Evolutionary conservation across 1,139 yeast genomes (phyloP), one percentile per base, ranked within the genome.

Genomic region (Torulaspora pretoriensis): DNA sequence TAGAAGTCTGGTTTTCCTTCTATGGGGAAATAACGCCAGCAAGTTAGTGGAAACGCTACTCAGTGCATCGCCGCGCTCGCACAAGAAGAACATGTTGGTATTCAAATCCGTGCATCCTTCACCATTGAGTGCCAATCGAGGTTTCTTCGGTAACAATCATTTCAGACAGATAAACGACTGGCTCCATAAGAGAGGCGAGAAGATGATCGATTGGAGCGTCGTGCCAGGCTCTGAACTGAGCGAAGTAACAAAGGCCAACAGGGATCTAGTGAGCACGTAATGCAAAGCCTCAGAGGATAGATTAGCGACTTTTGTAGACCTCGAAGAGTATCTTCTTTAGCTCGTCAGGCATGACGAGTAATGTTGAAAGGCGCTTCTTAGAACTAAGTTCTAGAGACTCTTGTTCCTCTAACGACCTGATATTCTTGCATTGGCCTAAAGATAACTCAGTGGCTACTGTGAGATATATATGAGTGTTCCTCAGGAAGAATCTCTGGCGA

Each of bases 1-100:
- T 2, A 53, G 65, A 34, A 90, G 90, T 4, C 73, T 89, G 33
- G 94, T 83, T 3, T 75, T 92, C 25, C 70, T 92, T 71, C 86
- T 95, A 1, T 94, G 99, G 99, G 99, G 99, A 0, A 69, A 78
- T 7, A 96, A 97, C 2, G 98, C 98, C 0, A 89, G 83, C 43
- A 83, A 79, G 49, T 70, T 95, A 30, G 74, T 88, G 1, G 73
- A 71, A 35, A 69, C 68, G 64, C 41, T 60, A 52, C 10, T 74
- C 68, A 24, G 65, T 38, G 59, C 62, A 38, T 56, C 69, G 43
- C 50, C 62, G 14, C 55, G 28, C 35, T 39, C 40, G 30, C 42
- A 60, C 7, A 61, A 65, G 17, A 71, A 75, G 1, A 65, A 71
- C 36, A 72, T 80, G 47, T 58, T 72, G 43, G 78, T 87, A 0